Conservation (phyloP, 2,329 filamentous ascomycete genomes). For the Ascomycota sp. region DNA sequence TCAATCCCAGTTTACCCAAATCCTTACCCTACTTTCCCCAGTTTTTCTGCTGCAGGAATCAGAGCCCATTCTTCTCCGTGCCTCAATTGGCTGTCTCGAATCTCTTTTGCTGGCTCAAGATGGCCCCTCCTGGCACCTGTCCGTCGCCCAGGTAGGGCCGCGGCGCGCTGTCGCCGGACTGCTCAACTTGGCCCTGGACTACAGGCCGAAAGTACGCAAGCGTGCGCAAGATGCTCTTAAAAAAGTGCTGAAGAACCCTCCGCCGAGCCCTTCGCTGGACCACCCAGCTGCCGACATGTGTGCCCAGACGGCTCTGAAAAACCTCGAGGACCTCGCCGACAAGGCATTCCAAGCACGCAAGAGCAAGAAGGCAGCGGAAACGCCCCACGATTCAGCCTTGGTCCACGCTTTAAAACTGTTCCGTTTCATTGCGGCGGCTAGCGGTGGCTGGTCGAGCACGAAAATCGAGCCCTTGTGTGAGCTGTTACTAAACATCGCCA, state of each 20-base stretch:
- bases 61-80: conserved; percentile 68
- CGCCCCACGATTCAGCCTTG: conserved; percentile 56
- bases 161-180: conserved; percentile 74
- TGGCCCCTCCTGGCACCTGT: conserved; percentile 67
- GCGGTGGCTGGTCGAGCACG: conserved; percentile 87
- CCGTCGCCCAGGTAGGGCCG: conserved; percentile 65
- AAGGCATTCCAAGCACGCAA: conserved; percentile 44
- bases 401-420: conserved; percentile 87
- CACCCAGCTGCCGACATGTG: conserved; percentile 94
- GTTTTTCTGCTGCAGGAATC: conserved; percentile 61
- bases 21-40: conserved; percentile 69
- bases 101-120: conserved; percentile 84
- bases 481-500: conserved; percentile 69
- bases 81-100: conserved; percentile 84
- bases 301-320: conserved; percentile 72
- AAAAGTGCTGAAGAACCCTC: conserved; percentile 64
- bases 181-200: conserved; percentile 66
- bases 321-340: conserved; percentile 51
- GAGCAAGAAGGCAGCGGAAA: conserved; percentile 35
- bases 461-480: conserved; percentile 90
- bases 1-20: conserved; percentile 85
- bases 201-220: conserved; percentile 83
- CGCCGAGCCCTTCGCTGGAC: conserved; percentile 78
- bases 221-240: conserved; percentile 76
- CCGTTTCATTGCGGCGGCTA: conserved; percentile 70